These are phyloP conservation scores for Pseudozyma pruni DNA, from an alignment of 1,284 basidiomycete species.

Conservation along the genomic window DNA sequence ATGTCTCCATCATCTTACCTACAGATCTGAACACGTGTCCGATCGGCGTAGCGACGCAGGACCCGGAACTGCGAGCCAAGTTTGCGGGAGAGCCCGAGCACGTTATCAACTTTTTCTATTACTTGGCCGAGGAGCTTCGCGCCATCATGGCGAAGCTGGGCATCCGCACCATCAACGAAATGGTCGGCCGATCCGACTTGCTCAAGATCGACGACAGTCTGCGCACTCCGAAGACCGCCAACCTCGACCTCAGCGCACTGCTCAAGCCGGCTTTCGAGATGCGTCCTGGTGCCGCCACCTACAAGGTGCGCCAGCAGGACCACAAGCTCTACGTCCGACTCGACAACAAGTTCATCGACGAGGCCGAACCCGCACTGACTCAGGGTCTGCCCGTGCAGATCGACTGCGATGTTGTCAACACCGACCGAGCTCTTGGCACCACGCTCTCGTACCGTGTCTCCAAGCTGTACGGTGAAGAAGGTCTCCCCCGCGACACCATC, in stretches of 20 bases:
- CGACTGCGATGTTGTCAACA: conserved; percentile 66
- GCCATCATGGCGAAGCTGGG: conserved; percentile 65
- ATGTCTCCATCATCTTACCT: no score
- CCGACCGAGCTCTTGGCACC: conserved; percentile 63
- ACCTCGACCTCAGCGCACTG: conserved; percentile 55
- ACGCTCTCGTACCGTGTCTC: conserved; percentile 66
- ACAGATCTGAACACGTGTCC: conserved; percentile 57
- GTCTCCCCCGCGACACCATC: conserved; percentile 63
- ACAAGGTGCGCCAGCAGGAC: conserved; percentile 66
- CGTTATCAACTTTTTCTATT: conserved; percentile 66
- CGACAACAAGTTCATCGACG: conserved; percentile 67
- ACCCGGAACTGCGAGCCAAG: conserved; percentile 62
- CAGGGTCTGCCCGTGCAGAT: conserved; percentile 64
- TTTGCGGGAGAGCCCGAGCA: conserved; percentile 63
- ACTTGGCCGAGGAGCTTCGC: conserved; percentile 62
- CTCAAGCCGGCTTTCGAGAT: conserved; percentile 65
- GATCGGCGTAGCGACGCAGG: conserved; percentile 62
- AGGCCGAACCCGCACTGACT: conserved; percentile 62
- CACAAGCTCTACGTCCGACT: conserved; percentile 65
- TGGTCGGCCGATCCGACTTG: conserved; percentile 63
- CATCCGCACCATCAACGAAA: conserved; percentile 64
- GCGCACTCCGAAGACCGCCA: conserved; percentile 60
- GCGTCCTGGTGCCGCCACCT: conserved; percentile 65
- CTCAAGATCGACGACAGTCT: conserved; percentile 57
- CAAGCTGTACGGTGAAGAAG: conserved; percentile 63